Evolutionary conservation across 768 basidiomycete species (phyloP), one percentile per base, ranked within the genome.

Genomic region (Serendipita sp.): DNA sequence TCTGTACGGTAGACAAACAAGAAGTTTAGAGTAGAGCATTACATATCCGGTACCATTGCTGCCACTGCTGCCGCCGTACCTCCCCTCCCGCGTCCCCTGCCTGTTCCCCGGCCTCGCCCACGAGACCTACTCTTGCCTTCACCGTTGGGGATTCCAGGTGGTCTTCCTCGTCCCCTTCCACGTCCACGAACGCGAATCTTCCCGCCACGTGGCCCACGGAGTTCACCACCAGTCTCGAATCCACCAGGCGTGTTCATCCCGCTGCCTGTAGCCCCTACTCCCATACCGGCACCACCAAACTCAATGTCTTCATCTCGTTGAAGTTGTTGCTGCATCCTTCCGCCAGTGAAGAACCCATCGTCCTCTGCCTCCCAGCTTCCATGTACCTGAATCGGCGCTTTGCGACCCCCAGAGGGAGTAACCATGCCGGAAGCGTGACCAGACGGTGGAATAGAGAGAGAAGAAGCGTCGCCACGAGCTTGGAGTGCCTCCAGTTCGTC

Each of bases 401-500:
- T 28, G 8, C 56, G 56, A 10, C 56, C 56, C 10, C 56, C 56
- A 32, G 56, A 60, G n/a, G 56, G 56, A 10, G 56, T 60, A 8
- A 38, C 56, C 56, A 60, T 62, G 30, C 65, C 41, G 30, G 65
- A 41, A 7, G 38, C 41, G 71, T 69, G 11, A 67, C 66, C 16
- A 67, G 70, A 16, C 67, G 67, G 16, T 76, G 70, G 2, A 70
- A 71, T 38, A 74, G 76, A 18, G 11, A 60, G 56, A 4, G 30
- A 32, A n/a, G 56, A 60, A 36, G 34, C 10, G 28, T 60, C 56
- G 0, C 56, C 56, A 32, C 56, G 28, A 38, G 56, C 56, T 60
- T 60, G 56, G 8, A 60, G 56, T 71, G 56, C 56, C 30, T 60
- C 91, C 15, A 97, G 75, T 70, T 98, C 94, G 69, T 96, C 92